phyloP scores from a whole-genome alignment of 805 yeast species.

The Candida vartiovaarae region DNA sequence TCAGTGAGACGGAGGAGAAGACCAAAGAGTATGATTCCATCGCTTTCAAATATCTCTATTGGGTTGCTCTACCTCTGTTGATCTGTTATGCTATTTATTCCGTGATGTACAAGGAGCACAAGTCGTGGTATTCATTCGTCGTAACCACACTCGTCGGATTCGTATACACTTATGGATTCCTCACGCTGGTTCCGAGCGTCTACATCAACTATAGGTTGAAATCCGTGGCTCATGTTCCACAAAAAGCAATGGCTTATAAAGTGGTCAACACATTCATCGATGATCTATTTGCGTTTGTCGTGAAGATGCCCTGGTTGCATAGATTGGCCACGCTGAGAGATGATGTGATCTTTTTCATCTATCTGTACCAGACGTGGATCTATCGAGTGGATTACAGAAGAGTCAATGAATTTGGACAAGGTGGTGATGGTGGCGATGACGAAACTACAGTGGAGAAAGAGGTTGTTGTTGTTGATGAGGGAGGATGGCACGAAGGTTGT shows the following conservation, averaged over 20 bases:
- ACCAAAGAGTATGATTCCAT: conserved; percentile 35
- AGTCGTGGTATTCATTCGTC: conserved; percentile 36
- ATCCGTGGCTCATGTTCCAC: conserved; percentile 36
- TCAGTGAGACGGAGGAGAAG: conserved; percentile 30
- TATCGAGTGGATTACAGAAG: conserved; percentile 34
- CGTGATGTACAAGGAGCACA: conserved; percentile 30
- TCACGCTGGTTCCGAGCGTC: conserved; percentile 32
- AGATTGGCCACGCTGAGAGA: conserved; percentile 35
- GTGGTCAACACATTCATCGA: conserved; percentile 35
- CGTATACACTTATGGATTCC: conserved; percentile 36
- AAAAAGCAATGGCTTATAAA: conserved; percentile 34
- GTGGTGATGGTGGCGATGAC: conserved; percentile 22
- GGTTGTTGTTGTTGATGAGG: background rate
- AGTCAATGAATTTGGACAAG: conserved; percentile 30
- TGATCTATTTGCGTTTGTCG: conserved; percentile 34
- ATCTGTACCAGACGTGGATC: conserved; percentile 33
- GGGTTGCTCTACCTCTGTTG: conserved; percentile 30
- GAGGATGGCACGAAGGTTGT: background rate
- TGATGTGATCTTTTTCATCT: conserved; percentile 34
- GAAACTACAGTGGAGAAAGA: conserved; percentile 5
- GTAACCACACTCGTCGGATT: conserved; percentile 33
- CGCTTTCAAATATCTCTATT: conserved; percentile 31
- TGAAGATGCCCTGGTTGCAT: conserved; percentile 37
- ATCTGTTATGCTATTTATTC: conserved; percentile 31
- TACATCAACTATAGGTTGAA: conserved; percentile 36